Conservation (phyloP, 2,329 filamentous ascomycete species). For the Ophiostoma piceae region DNA sequence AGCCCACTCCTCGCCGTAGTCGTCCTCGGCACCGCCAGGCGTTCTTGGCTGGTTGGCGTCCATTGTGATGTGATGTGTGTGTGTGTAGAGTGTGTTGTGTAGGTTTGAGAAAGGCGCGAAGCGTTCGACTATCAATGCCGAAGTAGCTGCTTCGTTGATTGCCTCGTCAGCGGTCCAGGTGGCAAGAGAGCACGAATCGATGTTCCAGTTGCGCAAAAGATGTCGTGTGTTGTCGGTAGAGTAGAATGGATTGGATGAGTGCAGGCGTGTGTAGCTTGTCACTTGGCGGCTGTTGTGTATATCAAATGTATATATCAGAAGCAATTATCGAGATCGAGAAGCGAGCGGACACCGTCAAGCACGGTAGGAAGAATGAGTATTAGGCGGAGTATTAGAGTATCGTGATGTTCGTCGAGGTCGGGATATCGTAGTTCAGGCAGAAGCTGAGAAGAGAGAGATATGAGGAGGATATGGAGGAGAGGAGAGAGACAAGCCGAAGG, state of each 20-base stretch:
- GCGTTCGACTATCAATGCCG: slow-evolving; percentile 5
- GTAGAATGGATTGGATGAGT: not conserved
- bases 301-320: not conserved
- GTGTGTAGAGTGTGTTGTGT: not conserved
- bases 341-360: slow-evolving; percentile 23
- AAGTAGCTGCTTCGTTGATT: not conserved
- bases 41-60: slow-evolving; percentile 29
- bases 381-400: not conserved
- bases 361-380: slow-evolving; percentile 5
- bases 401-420: slow-evolving; percentile 5
- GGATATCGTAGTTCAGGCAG: not conserved
- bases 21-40: slow-evolving; percentile 31
- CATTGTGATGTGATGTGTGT: slow-evolving; percentile 30
- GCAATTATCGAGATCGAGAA: slow-evolving; percentile 3
- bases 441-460: not conserved
- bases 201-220: slow-evolving; percentile 2
- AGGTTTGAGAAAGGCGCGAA: not conserved
- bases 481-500: not conserved
- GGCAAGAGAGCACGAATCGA: not conserved
- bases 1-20: slow-evolving; percentile 68
- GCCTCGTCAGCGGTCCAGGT: slow-evolving; percentile 8
- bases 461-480: not conserved
- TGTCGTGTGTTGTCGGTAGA: not conserved
- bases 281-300: not conserved
- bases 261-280: not conserved